These are phyloP conservation scores for Alternaria hordeiaustralica DNA, from an alignment of 2,329 filamentous ascomycete genomes.

Conservation along the genomic window DNA sequence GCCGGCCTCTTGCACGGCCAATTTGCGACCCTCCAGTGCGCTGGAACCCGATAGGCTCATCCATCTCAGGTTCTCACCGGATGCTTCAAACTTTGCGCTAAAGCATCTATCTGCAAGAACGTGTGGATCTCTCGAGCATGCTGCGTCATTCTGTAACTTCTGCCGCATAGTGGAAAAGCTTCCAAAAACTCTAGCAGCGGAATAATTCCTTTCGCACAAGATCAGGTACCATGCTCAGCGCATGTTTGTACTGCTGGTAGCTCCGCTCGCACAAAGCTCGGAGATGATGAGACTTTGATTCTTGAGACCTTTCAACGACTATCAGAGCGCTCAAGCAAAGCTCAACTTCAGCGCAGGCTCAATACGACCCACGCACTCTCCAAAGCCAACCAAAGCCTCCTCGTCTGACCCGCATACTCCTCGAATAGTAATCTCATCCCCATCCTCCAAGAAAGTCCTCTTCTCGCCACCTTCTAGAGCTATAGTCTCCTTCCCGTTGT, in stretches of 20 bases:
- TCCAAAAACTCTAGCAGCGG: not conserved
- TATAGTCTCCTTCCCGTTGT: slow-evolving; percentile 70
- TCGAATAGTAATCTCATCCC: slow-evolving; percentile 71
- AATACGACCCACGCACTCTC: slow-evolving; percentile 72
- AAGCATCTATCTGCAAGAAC: not conserved
- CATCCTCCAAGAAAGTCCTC: slow-evolving; percentile 75
- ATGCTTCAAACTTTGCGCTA: not conserved
- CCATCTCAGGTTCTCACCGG: not conserved
- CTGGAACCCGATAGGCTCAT: not conserved
- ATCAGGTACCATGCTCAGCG: not conserved
- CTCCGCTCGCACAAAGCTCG: not conserved
- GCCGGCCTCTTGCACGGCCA: not conserved
- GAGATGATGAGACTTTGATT: not conserved
- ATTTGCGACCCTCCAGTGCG: not conserved
- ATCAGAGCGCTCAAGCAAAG: slow-evolving; percentile 12
- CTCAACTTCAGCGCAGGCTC: slow-evolving; percentile 42
- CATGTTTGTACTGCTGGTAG: not conserved
- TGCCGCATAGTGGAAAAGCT: not conserved
- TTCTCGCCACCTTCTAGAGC: slow-evolving; percentile 69
- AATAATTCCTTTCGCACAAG: not conserved
- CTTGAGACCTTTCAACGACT: not conserved
- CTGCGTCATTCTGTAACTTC: not conserved
- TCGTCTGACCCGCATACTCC: slow-evolving; percentile 69
- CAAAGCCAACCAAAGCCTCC: slow-evolving; percentile 75
- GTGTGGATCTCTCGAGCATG: no score